Evolutionary conservation across 257 asterid genomes (phyloP), one percentile per base, ranked within the genome.

Genomic region (Mentha longifolia): DNA sequence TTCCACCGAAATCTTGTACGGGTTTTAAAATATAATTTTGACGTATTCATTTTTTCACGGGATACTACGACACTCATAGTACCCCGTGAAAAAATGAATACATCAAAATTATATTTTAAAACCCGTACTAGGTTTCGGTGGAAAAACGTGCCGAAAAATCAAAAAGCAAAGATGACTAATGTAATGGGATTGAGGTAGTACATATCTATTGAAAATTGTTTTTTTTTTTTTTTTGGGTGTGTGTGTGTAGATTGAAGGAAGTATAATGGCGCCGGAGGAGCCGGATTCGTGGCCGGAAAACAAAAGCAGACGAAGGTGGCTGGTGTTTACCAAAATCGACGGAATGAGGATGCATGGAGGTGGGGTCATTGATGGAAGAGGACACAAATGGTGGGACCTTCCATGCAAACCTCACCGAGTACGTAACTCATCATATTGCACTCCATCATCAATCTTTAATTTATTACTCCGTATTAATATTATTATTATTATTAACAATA

Each of bases 351-450:
- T 95, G 88, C 85, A 80, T 76, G 99, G 99, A 47, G 88, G 88
- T 71, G 98, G 99, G 19, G 15, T 83, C 3, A 80, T 95, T 7
- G 99, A 92, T 80, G 99, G 99, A 61, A 83, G 81, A 74, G 99
- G 99, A 16, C 75, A 89, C n/a, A 84, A 89, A n/a, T 95, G 99
- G 99, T 95, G 99, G 99, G 70, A 85, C 30, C 97, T 94, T 42
- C 97, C 99, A 12, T 94, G 99, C 93, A 94, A 91, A 78, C 97
- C 99, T 68, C 99, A 94, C 79, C 86, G 62, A 73, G 97, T 92
- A 84, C n/a, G 74, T 5, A 22, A 3, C 5, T 2, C 25, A 19
- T 19, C 8, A 33, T 4, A n/a, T 7, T 5, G 3, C 13, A 35
- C 31, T 17, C 16, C 57, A 13, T 11, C 37, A 12, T 8, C 5